Evolutionary conservation across 805 yeast genomes (phyloP), one percentile per base, ranked within the genome.

Genomic region (Spencermartinsiella europaea): DNA sequence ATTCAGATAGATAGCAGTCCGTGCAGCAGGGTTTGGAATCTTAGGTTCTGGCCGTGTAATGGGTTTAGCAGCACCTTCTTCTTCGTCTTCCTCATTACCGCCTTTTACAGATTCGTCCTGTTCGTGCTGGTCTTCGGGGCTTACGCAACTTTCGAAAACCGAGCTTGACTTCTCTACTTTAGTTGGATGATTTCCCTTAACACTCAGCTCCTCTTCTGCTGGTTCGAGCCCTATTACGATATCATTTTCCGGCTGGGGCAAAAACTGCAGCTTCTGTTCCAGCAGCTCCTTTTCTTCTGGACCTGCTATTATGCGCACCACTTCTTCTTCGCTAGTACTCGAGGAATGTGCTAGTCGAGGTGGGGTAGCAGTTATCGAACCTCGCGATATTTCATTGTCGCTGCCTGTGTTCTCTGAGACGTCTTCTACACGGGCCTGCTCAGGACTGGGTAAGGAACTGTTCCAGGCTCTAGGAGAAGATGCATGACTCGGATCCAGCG

Each of bases 1-100:
- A 41, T 46, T 40, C 21, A 49, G 22, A 22, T 49, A 49, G 17
- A 49, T 49, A 12, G 52, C 52, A n/a, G 47, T 46, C 14, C 51
- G 31, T 2, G 49, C 34, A 22, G 34, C 42, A 5, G 19, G 14
- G 19, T 17, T 38, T 17, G 7, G 25, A 15, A 20, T 22, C 22
- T 34, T 21, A n/a, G 42, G 33, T 10, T 38, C 42, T 22, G 42
- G 42, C 19, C 42, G 33, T 5, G 22, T 22, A 12, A 38, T 14
- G 10, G 34, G 42, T 8, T 15, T 15, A 5, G 33, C 8, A 7
- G 34, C 5, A n/a, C 5, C 16, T 5, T 19, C 22, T 4, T 16
- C 20, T n/a, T n/a, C 37, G 5, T 5, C 15, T 12, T 37, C 40
- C 7, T 37, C 22, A n/a, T 7, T 34, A 22, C n/a, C 22, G 7